Base-by-base conservation (phyloP, 2,329 filamentous ascomycete genomes). In the Fusarium miscanthi region DNA sequence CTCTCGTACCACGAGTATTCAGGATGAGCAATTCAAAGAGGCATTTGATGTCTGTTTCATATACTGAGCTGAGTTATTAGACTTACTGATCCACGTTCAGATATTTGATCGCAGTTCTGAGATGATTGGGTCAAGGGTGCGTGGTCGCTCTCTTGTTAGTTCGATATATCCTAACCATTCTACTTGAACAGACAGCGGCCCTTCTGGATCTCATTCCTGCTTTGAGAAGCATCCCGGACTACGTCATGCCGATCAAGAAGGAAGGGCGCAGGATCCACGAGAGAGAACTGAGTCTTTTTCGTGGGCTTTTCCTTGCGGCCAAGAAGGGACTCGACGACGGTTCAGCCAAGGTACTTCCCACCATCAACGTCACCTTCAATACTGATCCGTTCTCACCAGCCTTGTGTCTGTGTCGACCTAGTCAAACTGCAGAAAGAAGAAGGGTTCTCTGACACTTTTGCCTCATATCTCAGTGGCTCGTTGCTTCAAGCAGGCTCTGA, bases 41-140 rank as follows among this genome's bases (percentile, higher is more conserved):
- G 46, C 46, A 3, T 49, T 49, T 10, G 30, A 33, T 13, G 46
- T 49, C 0, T 10, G 21, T 8, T 1, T 1, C 8, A 8, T 2
- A 4, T 4, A 7, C 8, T 17, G 3, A 3, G 5, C 5, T 7
- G 2, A 2, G 3, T 21, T 2, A 5, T 7, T 0, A 0, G 11
- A 33, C 25, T 13, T 23, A 3, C 46, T 49, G 1, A 49, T 1
- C 23, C 19, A 2, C 0, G 0, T 0, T 0, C 16, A 49, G 46
- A 49, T 49, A 33, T 49, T 49, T 19, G 46, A 49, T 33, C 46
- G 46, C 21, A 49, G 46, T 33, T 49, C 46, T 7, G 46, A 49
- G 21, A 23, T 49, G 30, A 49, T 49, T 2, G 46, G 46, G 2
- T 33, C 46, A 9, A 49, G 21, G 23, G 46, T 49, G 8, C 10